Evolutionary conservation across 1,139 yeast genomes (phyloP).

Genomic region (Debaryomyces subglobosus): DNA sequence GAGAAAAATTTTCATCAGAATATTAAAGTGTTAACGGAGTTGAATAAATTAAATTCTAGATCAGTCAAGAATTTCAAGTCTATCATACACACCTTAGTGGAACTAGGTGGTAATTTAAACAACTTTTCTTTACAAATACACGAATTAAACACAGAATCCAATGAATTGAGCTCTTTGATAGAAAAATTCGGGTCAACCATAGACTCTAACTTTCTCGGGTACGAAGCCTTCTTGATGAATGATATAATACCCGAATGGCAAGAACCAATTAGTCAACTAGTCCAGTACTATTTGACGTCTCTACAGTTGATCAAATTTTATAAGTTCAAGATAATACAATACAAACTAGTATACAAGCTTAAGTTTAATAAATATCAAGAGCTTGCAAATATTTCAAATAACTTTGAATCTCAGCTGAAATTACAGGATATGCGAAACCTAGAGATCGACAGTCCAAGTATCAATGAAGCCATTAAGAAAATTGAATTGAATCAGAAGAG

Average conservation of each 20-base stretch:
- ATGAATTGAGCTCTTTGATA: slow-evolving; percentile 34
- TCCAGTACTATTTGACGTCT: slow-evolving; percentile 43
- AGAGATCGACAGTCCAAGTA: slow-evolving; percentile 42
- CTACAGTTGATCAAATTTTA: slow-evolving; percentile 46
- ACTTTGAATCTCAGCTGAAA: slow-evolving; percentile 18
- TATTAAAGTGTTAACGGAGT: slow-evolving; percentile 34
- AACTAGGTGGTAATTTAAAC: slow-evolving; percentile 51
- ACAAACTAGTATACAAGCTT: slow-evolving; percentile 43
- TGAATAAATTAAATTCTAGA: slow-evolving; percentile 38
- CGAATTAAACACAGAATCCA: slow-evolving; percentile 27
- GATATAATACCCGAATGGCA: slow-evolving; percentile 49
- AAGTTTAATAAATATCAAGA: slow-evolving; percentile 47
- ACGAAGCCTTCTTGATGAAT: slow-evolving; percentile 40
- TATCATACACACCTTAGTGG: slow-evolving; percentile 37
- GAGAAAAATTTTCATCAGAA: slow-evolving; percentile 40
- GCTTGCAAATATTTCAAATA: slow-evolving; percentile 30
- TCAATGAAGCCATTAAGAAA: slow-evolving; percentile 39
- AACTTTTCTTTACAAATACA: slow-evolving; percentile 50
- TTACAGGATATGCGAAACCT: slow-evolving; percentile 35
- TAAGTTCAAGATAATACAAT: slow-evolving; percentile 49
- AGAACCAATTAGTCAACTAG: slow-evolving; percentile 47
- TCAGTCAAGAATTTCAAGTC: slow-evolving; percentile 34
- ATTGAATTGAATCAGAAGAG: slow-evolving; percentile 30
- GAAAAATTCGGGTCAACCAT: slow-evolving; percentile 52
- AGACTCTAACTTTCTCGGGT: slow-evolving; percentile 44